Base-by-base conservation (phyloP, 2,329 filamentous ascomycete genomes). In the Colletotrichum sp. region DNA sequence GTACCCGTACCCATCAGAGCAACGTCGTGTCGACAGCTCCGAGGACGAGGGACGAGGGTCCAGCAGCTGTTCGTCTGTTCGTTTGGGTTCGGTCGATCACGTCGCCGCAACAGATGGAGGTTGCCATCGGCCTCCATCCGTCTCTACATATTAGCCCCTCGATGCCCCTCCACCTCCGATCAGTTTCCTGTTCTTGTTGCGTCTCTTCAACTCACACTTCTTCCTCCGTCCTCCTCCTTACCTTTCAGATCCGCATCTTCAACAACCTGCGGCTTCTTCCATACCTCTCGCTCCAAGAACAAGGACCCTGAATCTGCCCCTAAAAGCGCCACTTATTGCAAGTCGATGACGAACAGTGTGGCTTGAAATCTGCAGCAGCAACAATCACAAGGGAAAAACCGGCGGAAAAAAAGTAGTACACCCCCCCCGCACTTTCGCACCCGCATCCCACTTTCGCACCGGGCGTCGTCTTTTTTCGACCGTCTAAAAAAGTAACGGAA, bases 281-380 rank as follows among this genome's bases (percentile, higher is more conserved):
- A 12, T 36, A 43, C 43, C 16, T n/a, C 56, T 13, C 15, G 61
- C 60, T 62, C 22, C 22, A 48, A 60, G 8, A 28, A 5, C 30
- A 30, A n/a, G 28, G 43, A 55, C 60, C 43, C 39, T 43, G 55
- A 25, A 27, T 32, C 32, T 27, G 34, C 25, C 60, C 12, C 66
- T 43, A 43, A 62, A 55, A 48, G 27, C 62, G 73, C 69, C 70
- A 72, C 73, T 65, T 32, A 22, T 58, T n/a, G 18, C 43, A 27
- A 75, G 73, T 72, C 64, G 62, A 75, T 75, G 73, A 75, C 73
- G 62, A 68, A 75, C n/a, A 73, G 39, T 73, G 73, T 75, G 73
- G 73, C 73, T 75, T 75, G 62, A 72, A 39, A 34, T 7, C 69
- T 55, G 56, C 65, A 43, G 58, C 60, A 36, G 43, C 28, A 10